Conservation (phyloP, 169 alveolate genomes). For the Condylostoma magnum region DNA sequence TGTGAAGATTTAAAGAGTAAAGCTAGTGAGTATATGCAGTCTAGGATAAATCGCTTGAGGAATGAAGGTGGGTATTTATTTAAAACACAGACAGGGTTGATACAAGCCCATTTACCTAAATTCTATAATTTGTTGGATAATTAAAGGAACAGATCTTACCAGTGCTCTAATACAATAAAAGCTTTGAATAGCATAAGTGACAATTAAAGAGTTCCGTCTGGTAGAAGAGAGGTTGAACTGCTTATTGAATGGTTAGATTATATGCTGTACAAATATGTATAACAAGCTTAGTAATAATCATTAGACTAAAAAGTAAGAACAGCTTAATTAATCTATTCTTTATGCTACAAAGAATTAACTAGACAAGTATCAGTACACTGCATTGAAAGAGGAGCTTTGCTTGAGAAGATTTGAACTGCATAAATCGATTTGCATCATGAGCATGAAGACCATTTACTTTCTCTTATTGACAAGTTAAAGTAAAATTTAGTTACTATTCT, state of each 20-base stretch:
- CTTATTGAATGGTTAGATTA: not conserved
- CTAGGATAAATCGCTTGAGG: too few relatives aligned
- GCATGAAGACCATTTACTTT: not conserved
- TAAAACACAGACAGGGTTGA: not conserved
- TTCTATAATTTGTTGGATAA: not conserved
- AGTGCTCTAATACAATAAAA: not conserved
- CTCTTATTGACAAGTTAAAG: not conserved
- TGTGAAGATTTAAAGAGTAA: too few relatives aligned
- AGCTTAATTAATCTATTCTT: not conserved
- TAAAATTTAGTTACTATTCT: not conserved
- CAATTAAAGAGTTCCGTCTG: conserved; percentile 5
- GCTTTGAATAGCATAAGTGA: not conserved
- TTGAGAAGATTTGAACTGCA: conserved; percentile 40
- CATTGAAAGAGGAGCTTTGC: not conserved
- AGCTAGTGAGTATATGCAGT: too few relatives aligned
- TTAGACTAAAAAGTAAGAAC: not conserved
- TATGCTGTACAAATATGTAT: conserved; percentile 10
- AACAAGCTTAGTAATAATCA: not conserved
- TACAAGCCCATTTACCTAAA: not conserved
- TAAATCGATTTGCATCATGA: conserved; percentile 27
- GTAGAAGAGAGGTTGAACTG: conserved; percentile 18
- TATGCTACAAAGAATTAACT: conserved; percentile 28
- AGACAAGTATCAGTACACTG: conserved; percentile 35
- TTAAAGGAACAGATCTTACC: not conserved
- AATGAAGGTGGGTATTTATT: conserved; percentile 4